Conservation (phyloP, 306 rosid genomes). For the Vigna hirtella region DNA sequence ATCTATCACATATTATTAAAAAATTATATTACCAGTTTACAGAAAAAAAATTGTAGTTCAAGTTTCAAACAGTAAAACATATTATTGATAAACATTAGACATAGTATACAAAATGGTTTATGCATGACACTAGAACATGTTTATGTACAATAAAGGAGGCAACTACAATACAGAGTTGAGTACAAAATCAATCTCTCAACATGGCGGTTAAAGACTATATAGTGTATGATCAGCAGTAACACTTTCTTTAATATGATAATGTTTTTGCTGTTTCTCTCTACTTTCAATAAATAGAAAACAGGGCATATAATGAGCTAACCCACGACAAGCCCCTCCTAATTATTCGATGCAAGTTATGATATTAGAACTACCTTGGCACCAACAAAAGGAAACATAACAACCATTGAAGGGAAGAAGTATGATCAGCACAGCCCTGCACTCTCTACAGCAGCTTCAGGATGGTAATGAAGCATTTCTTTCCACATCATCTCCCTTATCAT, state of each 20-base stretch:
- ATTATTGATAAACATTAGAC: conserved; percentile 44
- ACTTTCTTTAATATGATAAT: conserved; percentile 45
- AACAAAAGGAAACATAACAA: conserved; percentile 35
- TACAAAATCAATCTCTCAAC: conserved; percentile 44
- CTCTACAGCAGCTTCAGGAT: conserved; percentile 65
- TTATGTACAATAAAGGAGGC: conserved; percentile 56
- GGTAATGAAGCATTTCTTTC: conserved; percentile 90
- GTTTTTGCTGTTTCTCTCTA: conserved; percentile 31
- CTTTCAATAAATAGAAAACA: conserved; percentile 48
- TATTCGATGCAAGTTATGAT: conserved; percentile 53
- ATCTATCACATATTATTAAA: too few species aligned
- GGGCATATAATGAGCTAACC: conserved; percentile 36
- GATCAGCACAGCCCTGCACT: conserved; percentile 53
- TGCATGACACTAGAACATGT: conserved; percentile 48
- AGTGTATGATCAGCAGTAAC: conserved; percentile 43
- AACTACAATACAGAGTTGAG: conserved; percentile 46
- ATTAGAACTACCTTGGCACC: conserved; percentile 43
- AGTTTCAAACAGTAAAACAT: conserved; percentile 29
- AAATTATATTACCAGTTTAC: too few species aligned
- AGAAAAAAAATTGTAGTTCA: background rate
- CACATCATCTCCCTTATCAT: conserved; percentile 98
- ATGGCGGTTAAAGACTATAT: conserved; percentile 41
- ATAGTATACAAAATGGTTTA: conserved; percentile 54
- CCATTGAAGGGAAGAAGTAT: conserved; percentile 22
- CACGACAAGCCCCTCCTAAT: conserved; percentile 44